Percentiles rank a stretch among this genome's conserved stretches.
Conservation (phyloP, 768 basidiomycete species). For the Podaxis mareebaensis region DNA sequence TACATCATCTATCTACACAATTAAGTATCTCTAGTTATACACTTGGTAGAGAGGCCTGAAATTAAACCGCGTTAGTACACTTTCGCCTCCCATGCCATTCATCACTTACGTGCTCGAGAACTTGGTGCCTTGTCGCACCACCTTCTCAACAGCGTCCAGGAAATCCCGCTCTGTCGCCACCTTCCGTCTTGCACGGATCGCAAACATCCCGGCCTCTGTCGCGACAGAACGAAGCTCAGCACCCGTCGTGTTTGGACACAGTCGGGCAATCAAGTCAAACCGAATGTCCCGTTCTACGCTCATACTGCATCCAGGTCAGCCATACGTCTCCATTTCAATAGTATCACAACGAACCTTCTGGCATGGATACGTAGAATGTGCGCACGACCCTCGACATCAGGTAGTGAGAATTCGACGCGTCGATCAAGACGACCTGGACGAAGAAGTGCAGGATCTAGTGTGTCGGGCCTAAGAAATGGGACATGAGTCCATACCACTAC, state of each 20-base stretch:
- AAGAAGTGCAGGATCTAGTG: conserved; percentile 93
- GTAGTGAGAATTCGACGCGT: conserved; percentile 94
- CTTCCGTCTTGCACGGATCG: conserved; percentile 94
- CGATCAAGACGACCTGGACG: conserved; percentile 96
- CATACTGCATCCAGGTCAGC: conserved; percentile 60
- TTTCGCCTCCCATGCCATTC: conserved; percentile 12
- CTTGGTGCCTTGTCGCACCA: conserved; percentile 95
- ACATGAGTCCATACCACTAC: not conserved
- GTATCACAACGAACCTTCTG: conserved; percentile 61
- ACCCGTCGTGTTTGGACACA: conserved; percentile 98
- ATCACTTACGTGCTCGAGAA: conserved; percentile 90
- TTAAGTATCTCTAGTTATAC: conserved; percentile 63
- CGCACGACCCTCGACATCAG: conserved; percentile 94
- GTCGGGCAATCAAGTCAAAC: conserved; percentile 93
- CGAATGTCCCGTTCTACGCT: conserved; percentile 96
- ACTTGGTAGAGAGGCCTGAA: conserved; percentile 86
- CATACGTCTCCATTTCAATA: not conserved
- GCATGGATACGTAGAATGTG: conserved; percentile 98
- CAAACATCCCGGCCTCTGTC: conserved; percentile 99
- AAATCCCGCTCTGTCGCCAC: conserved; percentile 98
- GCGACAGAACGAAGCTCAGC: conserved; percentile 98
- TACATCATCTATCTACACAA: not conserved
- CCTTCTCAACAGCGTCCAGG: conserved; percentile 97
- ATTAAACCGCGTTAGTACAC: conserved; percentile 18
- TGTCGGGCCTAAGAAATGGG: conserved; percentile 76